Conservation (phyloP, 2,329 filamentous ascomycete species). For the Juglanconis oblonga region DNA sequence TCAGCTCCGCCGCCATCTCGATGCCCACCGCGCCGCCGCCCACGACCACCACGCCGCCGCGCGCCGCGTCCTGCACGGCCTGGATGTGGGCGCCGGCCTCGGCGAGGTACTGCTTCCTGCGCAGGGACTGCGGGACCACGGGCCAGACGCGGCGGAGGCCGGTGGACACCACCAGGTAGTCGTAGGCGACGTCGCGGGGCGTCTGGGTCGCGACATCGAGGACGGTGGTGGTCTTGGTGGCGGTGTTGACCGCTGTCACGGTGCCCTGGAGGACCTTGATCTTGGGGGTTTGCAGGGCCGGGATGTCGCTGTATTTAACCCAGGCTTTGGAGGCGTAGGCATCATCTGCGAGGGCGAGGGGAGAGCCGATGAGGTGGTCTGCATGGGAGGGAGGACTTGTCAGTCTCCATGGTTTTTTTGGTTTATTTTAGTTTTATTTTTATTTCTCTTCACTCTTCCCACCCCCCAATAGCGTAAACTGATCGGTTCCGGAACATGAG, state of each 20-base stretch:
- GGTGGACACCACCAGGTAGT: conserved; percentile 72
- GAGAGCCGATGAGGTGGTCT: conserved; percentile 76
- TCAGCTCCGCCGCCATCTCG: conserved; percentile 78
- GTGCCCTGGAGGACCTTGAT: conserved; percentile 66
- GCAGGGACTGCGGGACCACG: conserved; percentile 66
- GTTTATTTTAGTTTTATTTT: no score
- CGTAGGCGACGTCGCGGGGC: conserved; percentile 53
- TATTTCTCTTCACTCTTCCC: no score
- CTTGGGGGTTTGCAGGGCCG: conserved; percentile 60
- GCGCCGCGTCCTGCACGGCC: conserved; percentile 45
- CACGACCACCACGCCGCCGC: conserved; percentile 70
- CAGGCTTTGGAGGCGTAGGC: conserved; percentile 66
- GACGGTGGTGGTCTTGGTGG: conserved; percentile 57
- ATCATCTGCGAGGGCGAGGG: conserved; percentile 64
- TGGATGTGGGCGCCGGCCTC: conserved; percentile 62
- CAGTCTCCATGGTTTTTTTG: no score
- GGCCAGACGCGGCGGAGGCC: conserved; percentile 70
- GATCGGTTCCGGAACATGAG: no score
- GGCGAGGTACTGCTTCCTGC: conserved; percentile 58
- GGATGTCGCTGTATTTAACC: conserved; percentile 66
- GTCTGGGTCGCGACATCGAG: conserved; percentile 44
- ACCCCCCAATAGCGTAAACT: no score
- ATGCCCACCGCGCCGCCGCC: conserved; percentile 74
- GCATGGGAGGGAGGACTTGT: not conserved
- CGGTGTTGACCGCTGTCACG: conserved; percentile 57